Percentiles rank a stretch among this genome's conserved stretches.
phyloP scores from a whole-genome alignment of 202 grass and related monocot genomes.

The Carex arenaria region DNA sequence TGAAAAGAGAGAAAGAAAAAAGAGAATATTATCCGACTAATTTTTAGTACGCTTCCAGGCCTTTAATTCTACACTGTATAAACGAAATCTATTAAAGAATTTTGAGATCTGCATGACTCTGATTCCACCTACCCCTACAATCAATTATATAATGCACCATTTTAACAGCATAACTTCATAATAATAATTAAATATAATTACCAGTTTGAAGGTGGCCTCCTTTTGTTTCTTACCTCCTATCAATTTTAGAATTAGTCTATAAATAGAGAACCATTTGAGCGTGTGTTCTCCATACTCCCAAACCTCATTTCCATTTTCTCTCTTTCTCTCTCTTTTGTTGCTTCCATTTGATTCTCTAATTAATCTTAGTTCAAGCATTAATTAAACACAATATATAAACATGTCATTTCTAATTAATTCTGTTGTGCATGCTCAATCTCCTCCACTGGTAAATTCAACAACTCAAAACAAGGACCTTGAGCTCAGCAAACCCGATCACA shows the following conservation, averaged over 20 bases:
- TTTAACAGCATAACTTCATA: background rate
- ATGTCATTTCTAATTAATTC: conserved; percentile 51
- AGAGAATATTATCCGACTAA: too few relatives aligned
- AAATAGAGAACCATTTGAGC: conserved; percentile 26
- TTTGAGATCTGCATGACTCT: background rate
- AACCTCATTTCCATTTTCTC: background rate
- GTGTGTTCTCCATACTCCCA: conserved; percentile 52
- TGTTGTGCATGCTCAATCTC: conserved; percentile 22
- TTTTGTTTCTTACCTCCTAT: background rate
- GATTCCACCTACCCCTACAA: background rate
- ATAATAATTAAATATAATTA: background rate
- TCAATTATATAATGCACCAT: background rate
- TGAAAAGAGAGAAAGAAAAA: too few relatives aligned
- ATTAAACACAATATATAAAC: background rate
- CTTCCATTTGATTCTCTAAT: background rate
- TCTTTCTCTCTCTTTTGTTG: background rate
- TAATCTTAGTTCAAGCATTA: background rate
- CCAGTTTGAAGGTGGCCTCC: background rate
- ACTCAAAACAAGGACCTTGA: background rate
- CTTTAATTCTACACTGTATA: background rate
- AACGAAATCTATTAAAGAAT: background rate
- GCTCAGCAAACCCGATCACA: background rate
- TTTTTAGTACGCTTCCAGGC: too few relatives aligned
- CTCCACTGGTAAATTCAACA: background rate
- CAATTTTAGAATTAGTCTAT: conserved; percentile 22